Conservation (phyloP, 306 rosid genomes). For the Datisca glomerata region DNA sequence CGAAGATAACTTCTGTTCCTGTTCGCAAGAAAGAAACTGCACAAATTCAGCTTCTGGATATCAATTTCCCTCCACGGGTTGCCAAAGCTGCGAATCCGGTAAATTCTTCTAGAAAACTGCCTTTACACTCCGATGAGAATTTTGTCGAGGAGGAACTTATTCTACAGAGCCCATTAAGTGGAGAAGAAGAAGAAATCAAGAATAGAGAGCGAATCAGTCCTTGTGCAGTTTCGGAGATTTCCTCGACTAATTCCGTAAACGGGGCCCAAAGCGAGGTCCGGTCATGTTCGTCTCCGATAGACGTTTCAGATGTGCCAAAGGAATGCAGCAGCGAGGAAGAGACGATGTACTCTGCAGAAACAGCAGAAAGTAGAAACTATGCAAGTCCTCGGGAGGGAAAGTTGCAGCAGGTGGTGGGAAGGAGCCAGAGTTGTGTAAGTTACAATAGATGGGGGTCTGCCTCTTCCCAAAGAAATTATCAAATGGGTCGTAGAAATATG, state of each 20-base stretch:
- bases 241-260: slow-evolving; percentile 75
- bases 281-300: slow-evolving; percentile 61
- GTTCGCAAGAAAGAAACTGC: slow-evolving; percentile 40
- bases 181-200: slow-evolving; percentile 25
- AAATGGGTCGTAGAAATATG: slow-evolving; percentile 39
- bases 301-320: slow-evolving; percentile 41
- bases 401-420: slow-evolving; percentile 79
- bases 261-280: slow-evolving; percentile 65
- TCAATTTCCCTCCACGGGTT: slow-evolving; percentile 78
- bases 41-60: slow-evolving; percentile 70
- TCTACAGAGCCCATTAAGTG: slow-evolving; percentile 28
- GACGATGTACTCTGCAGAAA: slow-evolving; percentile 98
- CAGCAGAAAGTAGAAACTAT: slow-evolving; percentile 89
- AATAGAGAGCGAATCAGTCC: slow-evolving; percentile 19
- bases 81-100: slow-evolving; percentile 25
- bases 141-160: slow-evolving; percentile 22
- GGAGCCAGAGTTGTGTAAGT: slow-evolving; percentile 93
- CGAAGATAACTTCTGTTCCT: slow-evolving; percentile 61
- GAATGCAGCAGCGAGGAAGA: slow-evolving; percentile 85
- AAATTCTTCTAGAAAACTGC: slow-evolving; percentile 22
- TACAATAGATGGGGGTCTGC: slow-evolving; percentile 65
- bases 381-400: slow-evolving; percentile 55
- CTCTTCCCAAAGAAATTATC: slow-evolving; percentile 43
- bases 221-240: slow-evolving; percentile 32
- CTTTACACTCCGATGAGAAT: slow-evolving; percentile 33